Conservation (phyloP, 139 green algal species). For the Axilococcus clingmanii region DNA sequence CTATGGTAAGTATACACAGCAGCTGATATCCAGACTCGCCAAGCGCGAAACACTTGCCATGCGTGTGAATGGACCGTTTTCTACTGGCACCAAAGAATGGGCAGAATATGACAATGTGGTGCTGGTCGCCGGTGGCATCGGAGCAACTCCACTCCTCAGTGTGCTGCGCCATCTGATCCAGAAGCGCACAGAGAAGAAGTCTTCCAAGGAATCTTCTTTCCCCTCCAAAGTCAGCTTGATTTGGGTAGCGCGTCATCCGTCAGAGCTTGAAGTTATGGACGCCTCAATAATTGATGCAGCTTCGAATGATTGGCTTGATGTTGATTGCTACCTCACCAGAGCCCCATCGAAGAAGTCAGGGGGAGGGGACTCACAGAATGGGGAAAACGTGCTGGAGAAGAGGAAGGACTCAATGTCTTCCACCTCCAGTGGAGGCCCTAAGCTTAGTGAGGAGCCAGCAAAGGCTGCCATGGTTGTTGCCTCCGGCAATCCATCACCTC, state of each 20-base stretch:
- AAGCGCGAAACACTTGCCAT: slow-evolving; percentile 9
- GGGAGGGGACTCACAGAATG: too few species aligned
- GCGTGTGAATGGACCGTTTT: slow-evolving; percentile 7
- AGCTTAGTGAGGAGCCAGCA: too few species aligned
- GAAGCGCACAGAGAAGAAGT: background rate
- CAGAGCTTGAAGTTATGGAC: slow-evolving; percentile 21
- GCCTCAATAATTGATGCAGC: background rate
- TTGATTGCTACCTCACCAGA: too few species aligned
- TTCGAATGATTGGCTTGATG: too few species aligned
- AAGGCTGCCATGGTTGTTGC: too few species aligned
- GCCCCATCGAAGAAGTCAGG: too few species aligned
- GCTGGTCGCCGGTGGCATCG: slow-evolving; percentile 23
- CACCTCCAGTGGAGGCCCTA: too few species aligned
- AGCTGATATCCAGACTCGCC: slow-evolving; percentile 8
- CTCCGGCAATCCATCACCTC: too few species aligned
- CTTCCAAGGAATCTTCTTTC: too few species aligned
- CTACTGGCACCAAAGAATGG: slow-evolving; percentile 4
- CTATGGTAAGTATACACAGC: slow-evolving; percentile 21
- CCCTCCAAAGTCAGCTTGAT: slow-evolving; percentile 1
- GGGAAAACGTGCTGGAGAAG: too few species aligned
- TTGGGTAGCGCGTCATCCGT: slow-evolving; percentile 8
- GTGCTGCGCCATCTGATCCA: slow-evolving; percentile 6
- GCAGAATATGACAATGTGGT: slow-evolving; percentile 5
- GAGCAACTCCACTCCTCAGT: slow-evolving; percentile 15
- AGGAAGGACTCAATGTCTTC: too few species aligned